Percentiles rank a stretch among this genome's conserved stretches.
These are phyloP conservation scores for Rhododendron williamsianum DNA, from an alignment of 148 eudicot genomes.

Conservation along the genomic window DNA sequence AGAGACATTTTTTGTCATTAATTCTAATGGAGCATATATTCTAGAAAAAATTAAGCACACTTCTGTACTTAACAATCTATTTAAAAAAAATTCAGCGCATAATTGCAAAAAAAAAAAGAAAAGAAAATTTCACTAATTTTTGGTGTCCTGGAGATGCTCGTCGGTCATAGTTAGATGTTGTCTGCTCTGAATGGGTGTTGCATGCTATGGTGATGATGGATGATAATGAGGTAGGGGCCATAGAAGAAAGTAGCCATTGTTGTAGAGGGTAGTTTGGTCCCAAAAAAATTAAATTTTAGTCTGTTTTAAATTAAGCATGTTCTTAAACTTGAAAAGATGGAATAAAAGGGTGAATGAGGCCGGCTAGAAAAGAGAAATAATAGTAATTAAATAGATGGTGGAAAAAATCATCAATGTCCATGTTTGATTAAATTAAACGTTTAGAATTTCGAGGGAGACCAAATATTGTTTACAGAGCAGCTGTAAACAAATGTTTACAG, in stretches of 20 bases:
- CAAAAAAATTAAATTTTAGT: neutral
- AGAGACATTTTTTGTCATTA: neutral
- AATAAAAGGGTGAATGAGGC: neutral
- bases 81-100: neutral
- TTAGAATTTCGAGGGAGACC: neutral
- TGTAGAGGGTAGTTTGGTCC: neutral
- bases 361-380: neutral
- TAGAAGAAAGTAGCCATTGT: neutral
- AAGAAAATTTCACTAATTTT: neutral
- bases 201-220: neutral
- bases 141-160: neutral
- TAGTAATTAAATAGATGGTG: neutral
- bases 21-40: neutral
- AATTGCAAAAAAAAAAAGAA: neutral
- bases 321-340: neutral
- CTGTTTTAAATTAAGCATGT: neutral
- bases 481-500: too few species aligned
- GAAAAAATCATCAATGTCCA: neutral
- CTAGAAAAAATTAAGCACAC: neutral
- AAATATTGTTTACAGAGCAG: too few species aligned
- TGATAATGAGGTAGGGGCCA: neutral
- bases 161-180: neutral
- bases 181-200: neutral
- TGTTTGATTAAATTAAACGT: neutral
- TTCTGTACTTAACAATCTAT: neutral